Percentiles rank a stretch among this genome's conserved stretches.
phyloP scores from a whole-genome alignment of 768 basidiomycete species.

The Boletus tylopilopsis region DNA sequence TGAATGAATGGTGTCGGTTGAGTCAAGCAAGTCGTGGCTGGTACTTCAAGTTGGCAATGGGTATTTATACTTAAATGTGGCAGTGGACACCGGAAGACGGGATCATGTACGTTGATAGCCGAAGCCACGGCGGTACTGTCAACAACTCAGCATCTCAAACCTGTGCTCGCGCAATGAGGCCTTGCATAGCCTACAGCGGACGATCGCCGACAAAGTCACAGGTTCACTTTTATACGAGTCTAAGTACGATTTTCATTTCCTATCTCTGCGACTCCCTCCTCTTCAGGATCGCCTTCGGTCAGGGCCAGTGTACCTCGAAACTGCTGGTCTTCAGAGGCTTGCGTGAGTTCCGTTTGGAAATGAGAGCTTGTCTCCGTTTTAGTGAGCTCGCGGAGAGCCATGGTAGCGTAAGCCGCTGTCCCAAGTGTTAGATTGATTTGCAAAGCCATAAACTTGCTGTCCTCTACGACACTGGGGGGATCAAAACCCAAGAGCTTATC shows the following conservation, averaged over 20 bases:
- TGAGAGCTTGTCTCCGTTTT: conserved; percentile 95
- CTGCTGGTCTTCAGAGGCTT: conserved; percentile 76
- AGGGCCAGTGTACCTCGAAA: conserved; percentile 52
- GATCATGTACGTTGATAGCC: too few relatives aligned
- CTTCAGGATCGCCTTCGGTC: conserved; percentile 22
- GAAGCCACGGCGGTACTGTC: too few relatives aligned
- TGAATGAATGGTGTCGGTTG: neutral
- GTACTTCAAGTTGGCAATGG: too few relatives aligned
- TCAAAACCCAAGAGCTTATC: conserved; percentile 84
- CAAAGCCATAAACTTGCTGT: conserved; percentile 84
- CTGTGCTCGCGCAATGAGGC: too few relatives aligned
- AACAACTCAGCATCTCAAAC: too few relatives aligned
- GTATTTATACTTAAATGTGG: too few relatives aligned
- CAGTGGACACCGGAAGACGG: too few relatives aligned
- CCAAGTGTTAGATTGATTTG: conserved; percentile 84
- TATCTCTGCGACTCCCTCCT: conserved; percentile 5
- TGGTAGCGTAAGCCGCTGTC: conserved; percentile 94
- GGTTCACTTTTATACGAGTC: too few relatives aligned
- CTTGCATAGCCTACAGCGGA: too few relatives aligned
- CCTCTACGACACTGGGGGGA: conserved; percentile 56
- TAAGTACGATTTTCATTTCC: neutral
- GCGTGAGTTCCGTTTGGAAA: conserved; percentile 78
- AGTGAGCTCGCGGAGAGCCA: conserved; percentile 93
- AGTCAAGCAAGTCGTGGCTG: neutral
- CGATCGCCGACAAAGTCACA: too few relatives aligned